phyloP scores from a whole-genome alignment of 1,284 basidiomycete genomes.

The Mycosarcoma maydis region DNA sequence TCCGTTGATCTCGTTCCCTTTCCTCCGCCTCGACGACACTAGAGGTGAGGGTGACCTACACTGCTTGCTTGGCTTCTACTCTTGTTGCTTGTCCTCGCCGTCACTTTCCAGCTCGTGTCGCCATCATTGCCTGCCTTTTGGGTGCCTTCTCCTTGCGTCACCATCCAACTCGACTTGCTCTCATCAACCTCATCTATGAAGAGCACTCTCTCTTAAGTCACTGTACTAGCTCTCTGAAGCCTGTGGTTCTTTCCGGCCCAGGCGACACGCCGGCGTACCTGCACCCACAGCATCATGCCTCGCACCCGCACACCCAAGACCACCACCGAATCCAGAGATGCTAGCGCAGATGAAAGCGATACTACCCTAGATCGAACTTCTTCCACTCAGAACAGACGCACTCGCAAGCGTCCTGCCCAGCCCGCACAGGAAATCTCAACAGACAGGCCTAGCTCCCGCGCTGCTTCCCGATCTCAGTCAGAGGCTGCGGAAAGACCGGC shows the following conservation, averaged over 20 bases:
- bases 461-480: constrained; percentile 3
- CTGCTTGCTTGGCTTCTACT: too few species aligned
- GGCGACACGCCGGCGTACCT: constrained; percentile 3
- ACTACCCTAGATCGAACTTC: constrained; percentile 10
- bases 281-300: constrained; percentile 10
- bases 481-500: not conserved
- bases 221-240: not conserved
- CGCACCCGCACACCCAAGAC: constrained; percentile 12
- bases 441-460: constrained; percentile 6
- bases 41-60: too few species aligned
- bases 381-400: constrained; percentile 14
- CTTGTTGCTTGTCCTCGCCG: too few species aligned
- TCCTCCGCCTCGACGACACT: too few species aligned
- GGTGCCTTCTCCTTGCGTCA: too few species aligned
- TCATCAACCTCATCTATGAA: too few species aligned
- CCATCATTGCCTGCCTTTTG: too few species aligned
- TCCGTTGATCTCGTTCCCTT: too few species aligned
- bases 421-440: constrained; percentile 10
- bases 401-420: constrained; percentile 32
- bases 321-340: constrained; percentile 9
- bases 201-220: too few species aligned
- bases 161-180: too few species aligned
- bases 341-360: constrained; percentile 31
- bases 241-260: not conserved
- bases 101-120: too few species aligned